A percentile compares a stretch with the other conserved stretches of the same genome.
These are phyloP conservation scores for Metschnikowia henanensis DNA, from an alignment of 805 yeast species.

Conservation along the genomic window DNA sequence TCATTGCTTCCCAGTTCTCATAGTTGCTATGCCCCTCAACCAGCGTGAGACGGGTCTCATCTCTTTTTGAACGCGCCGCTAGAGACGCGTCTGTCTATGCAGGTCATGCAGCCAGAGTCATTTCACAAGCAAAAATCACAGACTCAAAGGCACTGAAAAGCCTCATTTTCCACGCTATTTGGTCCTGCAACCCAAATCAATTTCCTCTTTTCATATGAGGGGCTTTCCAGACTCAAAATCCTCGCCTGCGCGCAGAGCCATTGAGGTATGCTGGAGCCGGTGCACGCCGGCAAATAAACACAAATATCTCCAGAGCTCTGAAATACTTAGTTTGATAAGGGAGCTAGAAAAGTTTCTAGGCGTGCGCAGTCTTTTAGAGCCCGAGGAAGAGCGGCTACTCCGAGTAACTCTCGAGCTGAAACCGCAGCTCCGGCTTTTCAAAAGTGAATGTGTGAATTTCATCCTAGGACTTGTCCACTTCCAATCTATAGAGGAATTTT, in stretches of 20 bases:
- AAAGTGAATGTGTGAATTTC: slow-evolving; percentile 15
- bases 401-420: slow-evolving; percentile 10
- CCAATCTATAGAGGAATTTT: slow-evolving; percentile 10
- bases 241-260: slow-evolving; percentile 7
- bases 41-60: too few species aligned
- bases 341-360: slow-evolving; percentile 15
- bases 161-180: neutral
- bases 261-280: slow-evolving; percentile 15
- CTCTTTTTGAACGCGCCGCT: too few species aligned
- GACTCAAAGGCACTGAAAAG: neutral
- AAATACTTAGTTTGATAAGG: slow-evolving; percentile 10
- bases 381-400: slow-evolving; percentile 11
- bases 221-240: neutral
- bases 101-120: slow-evolving; percentile 1
- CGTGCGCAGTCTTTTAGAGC: slow-evolving; percentile 6
- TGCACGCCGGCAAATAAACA: slow-evolving; percentile 1
- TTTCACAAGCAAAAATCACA: too few species aligned
- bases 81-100: slow-evolving; percentile 1
- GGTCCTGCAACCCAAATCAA: neutral
- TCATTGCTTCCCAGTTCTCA: too few species aligned
- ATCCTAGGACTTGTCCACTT: slow-evolving; percentile 16
- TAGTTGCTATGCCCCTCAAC: too few species aligned
- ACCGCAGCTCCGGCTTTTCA: slow-evolving; percentile 14
- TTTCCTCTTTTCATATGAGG: neutral
- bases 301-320: slow-evolving; percentile 10